Percentiles rank a stretch among this genome's conserved stretches.
These are phyloP conservation scores for Euphorbia tirucalli DNA, from an alignment of 345 rosid genomes.

Conservation along the genomic window DNA sequence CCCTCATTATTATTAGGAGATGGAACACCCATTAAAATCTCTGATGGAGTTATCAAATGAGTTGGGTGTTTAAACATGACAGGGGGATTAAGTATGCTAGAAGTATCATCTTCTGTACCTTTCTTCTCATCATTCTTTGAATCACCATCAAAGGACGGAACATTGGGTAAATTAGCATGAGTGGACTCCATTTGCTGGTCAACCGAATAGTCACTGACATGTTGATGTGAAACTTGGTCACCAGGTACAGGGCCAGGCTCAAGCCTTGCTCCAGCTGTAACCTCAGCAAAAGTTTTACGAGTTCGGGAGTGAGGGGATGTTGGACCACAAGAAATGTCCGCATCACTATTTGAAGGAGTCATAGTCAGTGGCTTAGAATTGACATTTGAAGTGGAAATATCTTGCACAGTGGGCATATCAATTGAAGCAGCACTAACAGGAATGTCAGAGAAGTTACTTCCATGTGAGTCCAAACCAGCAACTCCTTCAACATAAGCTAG, in stretches of 20 bases:
- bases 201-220: slow-evolving; percentile 43
- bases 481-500: slow-evolving; percentile 39
- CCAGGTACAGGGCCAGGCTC: slow-evolving; percentile 38
- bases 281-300: slow-evolving; percentile 54
- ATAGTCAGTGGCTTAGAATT: slow-evolving; percentile 43
- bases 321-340: slow-evolving; percentile 40
- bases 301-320: slow-evolving; percentile 54
- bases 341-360: slow-evolving; percentile 42
- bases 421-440: slow-evolving; percentile 35
- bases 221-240: slow-evolving; percentile 48
- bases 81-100: slow-evolving; percentile 42
- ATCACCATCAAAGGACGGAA: slow-evolving; percentile 40
- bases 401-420: slow-evolving; percentile 35
- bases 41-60: slow-evolving; percentile 82
- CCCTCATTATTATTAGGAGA: slow-evolving; percentile 53
- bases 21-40: slow-evolving; percentile 59
- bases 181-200: slow-evolving; percentile 53
- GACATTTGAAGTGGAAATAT: slow-evolving; percentile 26
- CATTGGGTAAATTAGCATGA: slow-evolving; percentile 35
- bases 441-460: slow-evolving; percentile 38
- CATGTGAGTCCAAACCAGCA: slow-evolving; percentile 38
- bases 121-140: slow-evolving; percentile 47
- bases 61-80: slow-evolving; percentile 66
- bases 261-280: slow-evolving; percentile 35
- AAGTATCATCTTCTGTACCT: slow-evolving; percentile 41